phyloP scores from a whole-genome alignment of 2,329 filamentous ascomycete species.

The Aspergillus amoenus region DNA sequence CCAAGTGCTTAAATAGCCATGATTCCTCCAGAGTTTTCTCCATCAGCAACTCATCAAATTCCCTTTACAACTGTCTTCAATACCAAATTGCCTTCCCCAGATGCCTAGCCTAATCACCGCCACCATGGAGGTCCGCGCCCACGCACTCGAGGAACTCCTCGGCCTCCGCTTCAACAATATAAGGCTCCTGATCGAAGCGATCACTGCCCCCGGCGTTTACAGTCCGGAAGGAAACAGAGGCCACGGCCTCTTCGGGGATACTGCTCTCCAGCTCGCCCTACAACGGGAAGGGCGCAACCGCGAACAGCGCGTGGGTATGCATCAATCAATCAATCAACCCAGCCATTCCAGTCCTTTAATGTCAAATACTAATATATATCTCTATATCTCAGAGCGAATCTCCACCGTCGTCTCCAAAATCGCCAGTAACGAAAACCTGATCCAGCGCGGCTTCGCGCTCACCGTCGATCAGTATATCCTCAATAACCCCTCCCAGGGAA shows the following conservation, averaged over 20 bases:
- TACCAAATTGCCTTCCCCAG: neutral
- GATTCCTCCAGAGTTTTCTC: too few species aligned
- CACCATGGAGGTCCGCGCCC: neutral
- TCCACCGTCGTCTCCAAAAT: neutral
- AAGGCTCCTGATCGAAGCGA: neutral
- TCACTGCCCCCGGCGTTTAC: neutral
- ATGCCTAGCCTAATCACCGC: too few species aligned
- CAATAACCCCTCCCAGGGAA: conserved; percentile 17
- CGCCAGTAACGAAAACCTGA: conserved; percentile 15
- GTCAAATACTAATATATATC: too few species aligned
- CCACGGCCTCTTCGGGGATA: conserved; percentile 10
- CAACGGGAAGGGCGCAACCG: neutral
- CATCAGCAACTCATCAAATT: too few species aligned
- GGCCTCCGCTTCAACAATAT: neutral
- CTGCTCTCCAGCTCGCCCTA: conserved; percentile 1
- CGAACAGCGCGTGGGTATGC: neutral
- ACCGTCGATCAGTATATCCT: conserved; percentile 12
- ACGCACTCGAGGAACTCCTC: neutral
- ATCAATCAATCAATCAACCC: neutral
- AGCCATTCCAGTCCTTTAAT: too few species aligned
- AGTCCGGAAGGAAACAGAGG: conserved; percentile 2
- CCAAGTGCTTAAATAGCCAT: too few species aligned
- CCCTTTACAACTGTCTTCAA: neutral
- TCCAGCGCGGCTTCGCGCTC: conserved; percentile 6
- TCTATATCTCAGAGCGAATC: neutral